A percentile compares a stretch with the other conserved stretches of the same genome.
These are phyloP conservation scores for Ophiostoma pallidulum DNA, from an alignment of 2,329 filamentous ascomycete genomes.

Conservation along the genomic window DNA sequence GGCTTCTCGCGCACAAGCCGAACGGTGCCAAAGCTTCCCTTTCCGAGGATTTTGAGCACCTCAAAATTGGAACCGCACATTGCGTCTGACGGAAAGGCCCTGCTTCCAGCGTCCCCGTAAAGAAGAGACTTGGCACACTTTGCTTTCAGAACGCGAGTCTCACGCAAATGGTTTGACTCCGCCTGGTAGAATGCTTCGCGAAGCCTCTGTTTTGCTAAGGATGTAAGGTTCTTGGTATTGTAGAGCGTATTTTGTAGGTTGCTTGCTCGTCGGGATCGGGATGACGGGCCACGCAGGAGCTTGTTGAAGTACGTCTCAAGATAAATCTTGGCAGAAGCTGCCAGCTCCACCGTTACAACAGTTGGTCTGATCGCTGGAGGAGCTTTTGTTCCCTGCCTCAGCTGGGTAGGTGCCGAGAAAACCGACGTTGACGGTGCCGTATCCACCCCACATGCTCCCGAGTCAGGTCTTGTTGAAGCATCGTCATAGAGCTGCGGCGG, in stretches of 20 bases:
- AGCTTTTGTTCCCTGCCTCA: not conserved
- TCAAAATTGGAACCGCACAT: conserved; percentile 55
- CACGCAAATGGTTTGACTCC: conserved; percentile 67
- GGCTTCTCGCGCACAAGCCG: conserved; percentile 65
- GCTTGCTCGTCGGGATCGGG: conserved; percentile 51
- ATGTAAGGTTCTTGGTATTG: conserved; percentile 39
- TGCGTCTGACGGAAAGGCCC: not conserved
- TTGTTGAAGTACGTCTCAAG: conserved; percentile 77
- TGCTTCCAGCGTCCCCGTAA: not conserved
- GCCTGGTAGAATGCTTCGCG: conserved; percentile 52
- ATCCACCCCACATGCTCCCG: too few relatives aligned
- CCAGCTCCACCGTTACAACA: conserved; percentile 60
- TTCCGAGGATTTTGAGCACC: conserved; percentile 71
- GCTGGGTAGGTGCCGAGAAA: not conserved
- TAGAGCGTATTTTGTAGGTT: conserved; percentile 57
- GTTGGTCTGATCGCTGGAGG: conserved; percentile 23
- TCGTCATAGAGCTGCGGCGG: too few relatives aligned
- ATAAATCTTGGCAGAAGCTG: conserved; percentile 73
- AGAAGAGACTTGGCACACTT: conserved; percentile 4
- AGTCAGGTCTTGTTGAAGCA: too few relatives aligned
- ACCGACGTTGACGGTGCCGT: too few relatives aligned
- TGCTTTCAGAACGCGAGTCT: conserved; percentile 59
- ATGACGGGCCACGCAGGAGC: conserved; percentile 46
- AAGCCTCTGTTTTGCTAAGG: conserved; percentile 43
- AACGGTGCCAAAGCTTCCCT: conserved; percentile 91